phyloP scores from a whole-genome alignment of 306 rosid species.

The Abrus precatorius region DNA sequence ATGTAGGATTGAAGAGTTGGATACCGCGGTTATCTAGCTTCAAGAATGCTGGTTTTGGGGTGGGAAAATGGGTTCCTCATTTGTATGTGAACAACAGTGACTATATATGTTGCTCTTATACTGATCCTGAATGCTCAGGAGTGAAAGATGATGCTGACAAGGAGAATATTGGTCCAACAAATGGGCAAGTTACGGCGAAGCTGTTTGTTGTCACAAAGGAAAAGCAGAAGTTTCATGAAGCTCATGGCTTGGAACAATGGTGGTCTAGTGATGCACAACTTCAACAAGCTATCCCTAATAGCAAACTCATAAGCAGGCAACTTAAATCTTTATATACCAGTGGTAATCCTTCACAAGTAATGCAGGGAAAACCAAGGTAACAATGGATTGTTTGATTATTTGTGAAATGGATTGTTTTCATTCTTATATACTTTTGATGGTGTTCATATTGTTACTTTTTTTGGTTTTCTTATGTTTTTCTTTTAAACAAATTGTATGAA shows the following conservation, averaged over 20 bases:
- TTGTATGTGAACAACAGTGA: constrained; percentile 94
- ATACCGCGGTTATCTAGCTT: constrained; percentile 55
- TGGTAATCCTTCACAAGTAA: constrained; percentile 56
- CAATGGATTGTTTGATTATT: constrained; percentile 14
- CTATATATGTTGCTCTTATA: constrained; percentile 95
- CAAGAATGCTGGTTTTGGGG: constrained; percentile 63
- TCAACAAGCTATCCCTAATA: constrained; percentile 76
- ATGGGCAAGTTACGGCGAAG: constrained; percentile 70
- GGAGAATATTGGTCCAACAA: constrained; percentile 69
- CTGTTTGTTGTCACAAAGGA: constrained; percentile 85
- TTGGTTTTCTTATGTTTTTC: not conserved
- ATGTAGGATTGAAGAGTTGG: constrained; percentile 61
- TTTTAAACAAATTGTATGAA: constrained; percentile 19
- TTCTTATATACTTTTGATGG: constrained; percentile 22
- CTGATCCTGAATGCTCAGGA: constrained; percentile 61
- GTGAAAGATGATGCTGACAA: constrained; percentile 55
- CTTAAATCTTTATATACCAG: constrained; percentile 73
- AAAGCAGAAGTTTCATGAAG: constrained; percentile 90
- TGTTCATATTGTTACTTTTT: constrained; percentile 6
- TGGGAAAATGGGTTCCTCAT: constrained; percentile 94
- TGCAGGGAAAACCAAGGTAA: constrained; percentile 55
- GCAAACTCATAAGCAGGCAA: constrained; percentile 89
- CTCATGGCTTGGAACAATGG: constrained; percentile 98
- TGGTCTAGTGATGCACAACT: constrained; percentile 90
- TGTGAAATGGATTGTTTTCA: constrained; percentile 37